These are phyloP conservation scores for Euphorbia celastroides DNA, from an alignment of 441 rosid genomes.

Conservation along the genomic window DNA sequence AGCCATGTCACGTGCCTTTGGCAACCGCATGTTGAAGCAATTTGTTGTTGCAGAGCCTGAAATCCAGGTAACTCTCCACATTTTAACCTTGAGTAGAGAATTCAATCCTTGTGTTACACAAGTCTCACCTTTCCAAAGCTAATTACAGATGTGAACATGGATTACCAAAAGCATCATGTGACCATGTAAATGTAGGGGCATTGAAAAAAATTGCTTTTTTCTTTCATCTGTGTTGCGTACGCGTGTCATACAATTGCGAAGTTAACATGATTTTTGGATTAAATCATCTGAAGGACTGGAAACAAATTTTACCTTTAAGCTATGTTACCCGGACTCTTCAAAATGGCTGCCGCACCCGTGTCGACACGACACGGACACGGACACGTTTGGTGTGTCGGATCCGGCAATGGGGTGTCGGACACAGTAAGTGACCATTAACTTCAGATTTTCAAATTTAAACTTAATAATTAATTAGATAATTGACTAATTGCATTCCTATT, in stretches of 20 bases:
- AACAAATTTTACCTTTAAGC: too few species aligned
- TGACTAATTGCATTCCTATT: too few species aligned
- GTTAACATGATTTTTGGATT: not conserved
- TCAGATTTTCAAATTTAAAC: too few species aligned
- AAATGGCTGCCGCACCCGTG: too few species aligned
- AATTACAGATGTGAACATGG: not conserved
- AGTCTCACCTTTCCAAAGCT: not conserved
- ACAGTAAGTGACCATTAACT: too few species aligned
- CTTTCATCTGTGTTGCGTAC: not conserved
- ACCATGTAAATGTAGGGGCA: not conserved
- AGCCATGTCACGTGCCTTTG: constrained; percentile 99
- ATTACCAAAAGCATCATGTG: not conserved
- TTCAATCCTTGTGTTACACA: not conserved
- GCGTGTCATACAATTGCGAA: not conserved
- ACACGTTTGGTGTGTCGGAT: too few species aligned
- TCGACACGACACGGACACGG: too few species aligned
- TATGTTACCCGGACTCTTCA: too few species aligned
- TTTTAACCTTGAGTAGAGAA: not conserved
- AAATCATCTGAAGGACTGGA: too few species aligned
- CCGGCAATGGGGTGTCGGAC: too few species aligned
- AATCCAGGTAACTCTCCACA: constrained; percentile 64
- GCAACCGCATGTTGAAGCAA: constrained; percentile 97
- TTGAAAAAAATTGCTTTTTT: constrained; percentile 8
- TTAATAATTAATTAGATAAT: too few species aligned
- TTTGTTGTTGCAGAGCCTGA: constrained; percentile 97